Evolutionary conservation across 1,284 basidiomycete genomes (phyloP), one percentile per base, ranked within the genome.

Genomic region (Ceratobasidium sp.): DNA sequence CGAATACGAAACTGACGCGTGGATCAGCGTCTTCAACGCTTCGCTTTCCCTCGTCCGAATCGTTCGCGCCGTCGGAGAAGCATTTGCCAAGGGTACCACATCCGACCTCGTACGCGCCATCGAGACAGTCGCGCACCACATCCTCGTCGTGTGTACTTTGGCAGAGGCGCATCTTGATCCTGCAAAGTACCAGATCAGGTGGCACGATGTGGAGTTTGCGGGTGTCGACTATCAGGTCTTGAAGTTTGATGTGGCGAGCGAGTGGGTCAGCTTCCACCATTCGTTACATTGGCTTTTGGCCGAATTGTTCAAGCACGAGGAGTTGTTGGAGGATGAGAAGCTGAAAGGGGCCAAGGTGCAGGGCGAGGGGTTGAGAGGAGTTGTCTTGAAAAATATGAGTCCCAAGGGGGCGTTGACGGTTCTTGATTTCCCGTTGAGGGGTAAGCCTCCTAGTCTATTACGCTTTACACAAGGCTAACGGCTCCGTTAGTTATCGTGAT

Each of bases 11-110:
- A 91, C 92, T 41, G 96, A 98, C 77, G 89, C 91, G 35, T 98
- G 95, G 94, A 93, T 96, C 75, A 93, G 90, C 78, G 92, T 96
- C 9, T 98, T 98, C 83, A 95, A 95, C 77, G 90, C 96, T 35
- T 94, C 94, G 6, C 87, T 96, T 7, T 95, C 94, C 30, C 83
- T 98, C 16, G 91, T 93, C 2, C 89, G 94, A 52, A 88, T 95
- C 49, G 93, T 94, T 82, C 93, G 95, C 79, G 91, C 92, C 4
- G 93, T 95, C 75, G 95, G 95, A 8, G 92, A 94, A 77, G 91
- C 92, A 0, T 95, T 90, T 79, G 82, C 86, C 38, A 84, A 85
- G 70, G 87, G 88, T 9, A 85, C 81, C 0, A 83, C 87, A 0
- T 82, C 85, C 0, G 87, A 91, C 77, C 85, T 97, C 26, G 83